Evolutionary conservation across 2,329 filamentous ascomycete genomes (phyloP), one percentile per base, ranked within the genome.

Genomic region (Diaporthe citrichinensis): DNA sequence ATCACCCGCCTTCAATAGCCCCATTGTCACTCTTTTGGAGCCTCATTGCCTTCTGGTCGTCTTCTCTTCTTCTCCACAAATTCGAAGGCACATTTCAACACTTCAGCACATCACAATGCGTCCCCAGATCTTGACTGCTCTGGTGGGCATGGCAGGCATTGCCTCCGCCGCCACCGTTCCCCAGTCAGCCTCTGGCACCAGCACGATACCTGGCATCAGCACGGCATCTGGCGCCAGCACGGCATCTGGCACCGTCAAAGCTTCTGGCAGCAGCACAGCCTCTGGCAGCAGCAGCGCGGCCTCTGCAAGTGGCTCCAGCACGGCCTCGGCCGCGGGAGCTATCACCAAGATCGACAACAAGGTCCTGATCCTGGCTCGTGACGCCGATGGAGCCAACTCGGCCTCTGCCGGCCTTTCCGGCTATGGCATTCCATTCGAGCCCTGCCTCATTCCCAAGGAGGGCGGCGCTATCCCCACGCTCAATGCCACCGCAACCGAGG

Each of bases 361-460:
- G 61, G 28, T 65, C 17, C 17, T 65, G 61, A 34, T 65, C 61
- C 25, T 65, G 20, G 61, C 61, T 23, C 61, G 61, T 49, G 61
- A 65, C 28, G 6, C 25, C 25, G 61, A 65, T 15, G 61, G 61
- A 31, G 61, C 20, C 8, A 65, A n/a, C 41, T 46, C 61, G 17
- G 61, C 41, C 25, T 65, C 61, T 46, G 41, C 61, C 1, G 61
- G 61, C 5, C 61, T 65, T n/a, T 4, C 7, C 4, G 61, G 3
- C 17, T 65, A 65, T 15, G 61, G 61, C 10, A 65, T 65, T 34
- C 61, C 61, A 17, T 65, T 49, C 25, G 61, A 65, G 61, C 2
- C 17, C 5, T 17, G 31, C 10, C 25, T 65, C 20, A 49, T 65
- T 34, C 61, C 61, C 8, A 10, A 65, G 25, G 61, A 1, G 61